A percentile compares a stretch with the other conserved stretches of the same genome.
Evolutionary conservation across 2,329 filamentous ascomycete genomes (phyloP).

Genomic region (Aspergillus flavus): DNA sequence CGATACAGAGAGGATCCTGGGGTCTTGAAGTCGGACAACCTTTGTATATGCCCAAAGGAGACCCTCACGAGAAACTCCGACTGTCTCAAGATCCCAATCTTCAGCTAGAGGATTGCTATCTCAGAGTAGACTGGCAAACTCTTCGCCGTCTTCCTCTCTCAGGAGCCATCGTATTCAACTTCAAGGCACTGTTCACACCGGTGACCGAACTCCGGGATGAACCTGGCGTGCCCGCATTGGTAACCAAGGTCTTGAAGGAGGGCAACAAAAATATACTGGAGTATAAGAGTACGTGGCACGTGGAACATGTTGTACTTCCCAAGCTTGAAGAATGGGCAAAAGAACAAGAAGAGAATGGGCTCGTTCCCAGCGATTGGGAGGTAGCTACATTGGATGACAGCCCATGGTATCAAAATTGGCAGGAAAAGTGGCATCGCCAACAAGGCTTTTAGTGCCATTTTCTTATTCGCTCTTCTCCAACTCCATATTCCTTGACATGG

Average conservation of each 20-base stretch:
- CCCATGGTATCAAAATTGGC: slow-evolving; percentile 77
- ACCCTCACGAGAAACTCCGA: slow-evolving; percentile 65
- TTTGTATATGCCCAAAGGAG: slow-evolving; percentile 71
- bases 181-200: slow-evolving; percentile 82
- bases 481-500: neutral
- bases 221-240: slow-evolving; percentile 69
- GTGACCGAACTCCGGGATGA: slow-evolving; percentile 70
- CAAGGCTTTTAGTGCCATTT: slow-evolving; percentile 57
- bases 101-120: slow-evolving; percentile 60
- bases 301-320: slow-evolving; percentile 71
- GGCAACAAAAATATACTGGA: slow-evolving; percentile 72
- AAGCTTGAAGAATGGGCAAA: slow-evolving; percentile 63
- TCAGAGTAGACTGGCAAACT: slow-evolving; percentile 89
- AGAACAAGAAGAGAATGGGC: slow-evolving; percentile 66
- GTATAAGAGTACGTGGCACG: slow-evolving; percentile 82
- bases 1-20: slow-evolving; percentile 86
- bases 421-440: slow-evolving; percentile 69
- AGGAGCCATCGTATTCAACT: slow-evolving; percentile 79
- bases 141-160: slow-evolving; percentile 76
- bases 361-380: slow-evolving; percentile 66
- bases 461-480: neutral
- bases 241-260: slow-evolving; percentile 69
- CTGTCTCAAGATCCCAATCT: slow-evolving; percentile 61
- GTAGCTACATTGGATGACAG: slow-evolving; percentile 70
- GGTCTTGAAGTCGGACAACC: slow-evolving; percentile 75